A percentile compares a stretch with the other conserved stretches of the same genome.
Conservation (phyloP, 352 stramenopile genomes). For the Globisporangium barbulae region DNA sequence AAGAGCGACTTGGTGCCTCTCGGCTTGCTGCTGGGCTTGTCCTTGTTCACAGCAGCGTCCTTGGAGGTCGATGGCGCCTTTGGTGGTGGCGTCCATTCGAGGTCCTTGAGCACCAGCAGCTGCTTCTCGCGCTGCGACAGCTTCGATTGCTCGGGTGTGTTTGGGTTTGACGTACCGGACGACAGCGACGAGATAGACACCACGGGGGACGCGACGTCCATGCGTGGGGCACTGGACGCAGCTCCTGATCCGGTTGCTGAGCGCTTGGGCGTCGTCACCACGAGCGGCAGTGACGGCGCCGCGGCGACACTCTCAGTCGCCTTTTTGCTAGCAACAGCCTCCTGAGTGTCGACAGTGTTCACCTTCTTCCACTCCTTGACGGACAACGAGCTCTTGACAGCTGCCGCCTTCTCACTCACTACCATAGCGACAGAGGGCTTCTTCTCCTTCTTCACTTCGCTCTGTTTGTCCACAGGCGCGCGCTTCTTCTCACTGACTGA, state of each 20-base stretch:
- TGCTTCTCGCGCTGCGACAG: slow-evolving; percentile 37
- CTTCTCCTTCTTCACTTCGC: slow-evolving; percentile 5
- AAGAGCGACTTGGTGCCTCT: slow-evolving; percentile 10
- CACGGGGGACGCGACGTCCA: slow-evolving; percentile 50
- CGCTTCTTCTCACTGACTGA: slow-evolving; percentile 10
- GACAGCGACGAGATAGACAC: slow-evolving; percentile 70
- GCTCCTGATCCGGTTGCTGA: neutral
- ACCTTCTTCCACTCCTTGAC: slow-evolving; percentile 12
- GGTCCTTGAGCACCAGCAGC: slow-evolving; percentile 40
- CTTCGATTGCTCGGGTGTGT: slow-evolving; percentile 47
- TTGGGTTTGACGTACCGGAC: slow-evolving; percentile 53
- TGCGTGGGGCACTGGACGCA: slow-evolving; percentile 13
- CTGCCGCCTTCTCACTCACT: slow-evolving; percentile 4
- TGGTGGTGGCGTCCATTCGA: slow-evolving; percentile 48
- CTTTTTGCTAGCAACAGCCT: neutral
- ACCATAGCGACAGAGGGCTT: no score
- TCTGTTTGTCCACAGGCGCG: neutral
- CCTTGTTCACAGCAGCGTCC: neutral
- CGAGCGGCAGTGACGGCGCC: neutral
- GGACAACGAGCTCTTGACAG: neutral
- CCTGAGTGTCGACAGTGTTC: neutral
- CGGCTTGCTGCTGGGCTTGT: slow-evolving; percentile 14
- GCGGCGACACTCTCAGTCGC: neutral
- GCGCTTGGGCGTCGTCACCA: slow-evolving; percentile 40
- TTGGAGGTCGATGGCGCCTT: slow-evolving; percentile 2